Evolutionary conservation across 768 basidiomycete genomes (phyloP).

Genomic region (Tricholoma sp.): DNA sequence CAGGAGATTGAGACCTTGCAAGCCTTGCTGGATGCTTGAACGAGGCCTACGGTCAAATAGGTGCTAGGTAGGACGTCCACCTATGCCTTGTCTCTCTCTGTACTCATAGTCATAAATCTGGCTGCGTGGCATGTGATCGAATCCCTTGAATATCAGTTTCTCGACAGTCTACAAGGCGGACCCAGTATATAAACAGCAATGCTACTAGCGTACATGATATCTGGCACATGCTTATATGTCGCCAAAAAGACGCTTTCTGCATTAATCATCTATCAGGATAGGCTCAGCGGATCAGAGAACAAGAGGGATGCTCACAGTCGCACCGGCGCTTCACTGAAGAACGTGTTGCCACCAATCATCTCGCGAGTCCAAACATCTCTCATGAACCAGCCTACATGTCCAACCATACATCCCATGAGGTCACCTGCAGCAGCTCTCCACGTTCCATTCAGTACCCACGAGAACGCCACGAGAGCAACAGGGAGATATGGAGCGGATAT

Average conservation of each 20-base stretch:
- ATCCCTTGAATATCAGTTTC: background rate
- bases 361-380: constrained; percentile 86
- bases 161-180: background rate
- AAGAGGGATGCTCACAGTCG: constrained; percentile 49
- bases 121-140: too few relatives aligned
- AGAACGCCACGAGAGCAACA: constrained; percentile 82
- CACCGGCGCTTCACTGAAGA: constrained; percentile 70
- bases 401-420: constrained; percentile 80
- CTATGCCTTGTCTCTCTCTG: background rate
- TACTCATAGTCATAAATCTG: too few relatives aligned
- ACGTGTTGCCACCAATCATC: constrained; percentile 70
- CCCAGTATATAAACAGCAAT: background rate
- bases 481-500: constrained; percentile 96
- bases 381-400: constrained; percentile 82
- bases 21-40: constrained; percentile 27
- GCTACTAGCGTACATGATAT: background rate
- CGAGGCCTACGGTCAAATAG: constrained; percentile 1
- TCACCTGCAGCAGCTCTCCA: constrained; percentile 83
- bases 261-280: constrained; percentile 1
- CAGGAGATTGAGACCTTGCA: constrained; percentile 46
- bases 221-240: constrained; percentile 29
- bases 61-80: background rate
- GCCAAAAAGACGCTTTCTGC: constrained; percentile 64
- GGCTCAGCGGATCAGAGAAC: constrained; percentile 1
- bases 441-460: constrained; percentile 77